Evolutionary conservation across 208 protist genomes (phyloP).

Genomic region (Trypanosoma lewisi): DNA sequence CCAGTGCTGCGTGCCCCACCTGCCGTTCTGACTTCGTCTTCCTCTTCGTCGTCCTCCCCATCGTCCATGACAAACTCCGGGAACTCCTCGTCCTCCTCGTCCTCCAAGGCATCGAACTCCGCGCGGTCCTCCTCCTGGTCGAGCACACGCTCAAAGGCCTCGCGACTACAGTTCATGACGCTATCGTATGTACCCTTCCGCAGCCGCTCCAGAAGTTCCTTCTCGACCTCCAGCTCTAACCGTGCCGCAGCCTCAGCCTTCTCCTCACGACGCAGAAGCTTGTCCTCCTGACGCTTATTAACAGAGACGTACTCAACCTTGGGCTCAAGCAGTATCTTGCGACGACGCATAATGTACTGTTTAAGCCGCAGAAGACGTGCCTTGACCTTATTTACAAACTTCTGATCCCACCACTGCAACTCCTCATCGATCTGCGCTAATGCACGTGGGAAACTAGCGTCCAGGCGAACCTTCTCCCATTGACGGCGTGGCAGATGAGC

Average conservation of each 20-base stretch:
- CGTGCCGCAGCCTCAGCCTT: constrained; percentile 97
- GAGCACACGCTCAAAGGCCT: constrained; percentile 84
- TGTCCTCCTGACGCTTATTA: constrained; percentile 97
- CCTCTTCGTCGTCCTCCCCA: constrained; percentile 74
- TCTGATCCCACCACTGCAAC: constrained; percentile 96
- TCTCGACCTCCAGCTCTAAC: constrained; percentile 96
- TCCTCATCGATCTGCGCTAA: constrained; percentile 95
- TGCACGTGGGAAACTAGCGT: constrained; percentile 95
- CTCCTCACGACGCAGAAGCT: constrained; percentile 92
- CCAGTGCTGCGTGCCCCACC: constrained; percentile 11
- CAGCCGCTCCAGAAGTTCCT: constrained; percentile 97
- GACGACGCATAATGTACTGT: constrained; percentile 97
- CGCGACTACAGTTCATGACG: constrained; percentile 90
- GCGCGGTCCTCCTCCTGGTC: constrained; percentile 85
- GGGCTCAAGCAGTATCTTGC: constrained; percentile 93
- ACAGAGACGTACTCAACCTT: constrained; percentile 95
- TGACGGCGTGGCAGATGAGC: constrained; percentile 96
- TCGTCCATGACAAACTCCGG: constrained; percentile 91
- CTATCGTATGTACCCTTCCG: constrained; percentile 91
- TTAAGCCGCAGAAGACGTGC: constrained; percentile 97
- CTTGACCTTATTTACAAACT: constrained; percentile 96
- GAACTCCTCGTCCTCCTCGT: constrained; percentile 84
- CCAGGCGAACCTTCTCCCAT: constrained; percentile 98
- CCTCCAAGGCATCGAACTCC: constrained; percentile 70
- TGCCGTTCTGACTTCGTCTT: constrained; percentile 23